Evolutionary conservation across 345 rosid species (phyloP).

Genomic region (Brassica carinata): DNA sequence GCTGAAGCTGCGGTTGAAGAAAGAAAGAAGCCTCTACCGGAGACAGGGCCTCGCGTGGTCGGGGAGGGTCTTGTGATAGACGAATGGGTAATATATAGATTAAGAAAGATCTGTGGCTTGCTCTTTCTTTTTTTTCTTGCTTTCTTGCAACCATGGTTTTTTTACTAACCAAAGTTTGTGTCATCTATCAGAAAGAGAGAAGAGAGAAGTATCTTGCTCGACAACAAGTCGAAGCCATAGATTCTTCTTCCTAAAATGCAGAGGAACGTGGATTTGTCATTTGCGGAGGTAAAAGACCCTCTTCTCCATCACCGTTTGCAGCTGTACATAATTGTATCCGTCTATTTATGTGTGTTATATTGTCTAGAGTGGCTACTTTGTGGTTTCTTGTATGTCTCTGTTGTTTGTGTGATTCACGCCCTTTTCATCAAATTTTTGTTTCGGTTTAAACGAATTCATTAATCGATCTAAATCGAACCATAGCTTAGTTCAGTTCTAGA

Average conservation of each 20-base stretch:
- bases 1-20: conserved; percentile 94
- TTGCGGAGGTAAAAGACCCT: not conserved
- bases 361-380: conserved; percentile 7
- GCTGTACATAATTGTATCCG: conserved; percentile 35
- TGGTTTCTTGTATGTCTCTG: conserved; percentile 28
- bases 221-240: conserved; percentile 64
- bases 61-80: conserved; percentile 97
- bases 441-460: not conserved
- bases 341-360: conserved; percentile 7
- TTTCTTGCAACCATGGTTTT: not conserved
- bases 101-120: not conserved
- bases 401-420: conserved; percentile 12
- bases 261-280: not conserved
- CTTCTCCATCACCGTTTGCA: conserved; percentile 11
- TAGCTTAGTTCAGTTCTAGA: not conserved
- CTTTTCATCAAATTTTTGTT: conserved; percentile 27
- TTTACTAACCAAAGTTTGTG: not conserved
- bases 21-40: conserved; percentile 83
- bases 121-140: not conserved
- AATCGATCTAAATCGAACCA: not conserved
- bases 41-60: conserved; percentile 70
- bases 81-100: conserved; percentile 72
- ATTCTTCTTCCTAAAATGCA: conserved; percentile 31
- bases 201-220: conserved; percentile 93
- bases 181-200: conserved; percentile 76